Conservation (phyloP, 2,329 filamentous ascomycete genomes). For the Colletotrichum limetticola region DNA sequence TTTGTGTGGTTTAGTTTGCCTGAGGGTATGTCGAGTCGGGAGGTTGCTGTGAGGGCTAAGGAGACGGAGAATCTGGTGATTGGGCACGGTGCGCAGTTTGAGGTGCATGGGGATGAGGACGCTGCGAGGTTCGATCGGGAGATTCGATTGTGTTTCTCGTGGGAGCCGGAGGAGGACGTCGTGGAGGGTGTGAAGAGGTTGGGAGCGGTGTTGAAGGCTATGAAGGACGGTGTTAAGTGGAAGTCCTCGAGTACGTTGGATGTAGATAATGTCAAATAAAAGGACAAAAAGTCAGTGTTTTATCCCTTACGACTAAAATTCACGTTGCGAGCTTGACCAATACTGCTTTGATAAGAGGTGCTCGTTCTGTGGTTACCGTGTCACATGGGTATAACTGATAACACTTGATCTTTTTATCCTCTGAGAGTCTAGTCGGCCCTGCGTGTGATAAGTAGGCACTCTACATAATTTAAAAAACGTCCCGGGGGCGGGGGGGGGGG, state of each 20-base stretch:
- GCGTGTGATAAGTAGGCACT: no score
- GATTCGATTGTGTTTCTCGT: slow-evolving; percentile 77
- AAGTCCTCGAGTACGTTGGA: slow-evolving; percentile 14
- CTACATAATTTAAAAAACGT: no score
- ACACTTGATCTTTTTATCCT: no score
- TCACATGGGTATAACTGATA: no score
- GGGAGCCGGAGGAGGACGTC: slow-evolving; percentile 74
- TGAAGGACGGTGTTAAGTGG: slow-evolving; percentile 42
- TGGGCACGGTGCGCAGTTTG: slow-evolving; percentile 76
- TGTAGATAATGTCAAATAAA: slow-evolving; percentile 30
- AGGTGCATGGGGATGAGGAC: slow-evolving; percentile 67
- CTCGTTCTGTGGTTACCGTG: no score
- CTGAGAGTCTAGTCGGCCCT: no score
- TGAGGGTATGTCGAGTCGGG: slow-evolving; percentile 56
- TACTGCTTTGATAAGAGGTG: no score
- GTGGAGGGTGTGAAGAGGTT: slow-evolving; percentile 75
- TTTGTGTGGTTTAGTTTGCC: slow-evolving; percentile 85
- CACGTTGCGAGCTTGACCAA: not conserved
- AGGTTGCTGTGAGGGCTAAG: slow-evolving; percentile 67
- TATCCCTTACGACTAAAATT: not conserved
- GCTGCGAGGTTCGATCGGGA: slow-evolving; percentile 66
- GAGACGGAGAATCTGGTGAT: slow-evolving; percentile 74
- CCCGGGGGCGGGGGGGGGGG: no score
- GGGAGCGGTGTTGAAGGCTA: slow-evolving; percentile 54
- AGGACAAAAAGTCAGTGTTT: not conserved